Evolutionary conservation across 805 yeast genomes (phyloP), one percentile per base, ranked within the genome.

Genomic region (Teunomyces gatunensis): DNA sequence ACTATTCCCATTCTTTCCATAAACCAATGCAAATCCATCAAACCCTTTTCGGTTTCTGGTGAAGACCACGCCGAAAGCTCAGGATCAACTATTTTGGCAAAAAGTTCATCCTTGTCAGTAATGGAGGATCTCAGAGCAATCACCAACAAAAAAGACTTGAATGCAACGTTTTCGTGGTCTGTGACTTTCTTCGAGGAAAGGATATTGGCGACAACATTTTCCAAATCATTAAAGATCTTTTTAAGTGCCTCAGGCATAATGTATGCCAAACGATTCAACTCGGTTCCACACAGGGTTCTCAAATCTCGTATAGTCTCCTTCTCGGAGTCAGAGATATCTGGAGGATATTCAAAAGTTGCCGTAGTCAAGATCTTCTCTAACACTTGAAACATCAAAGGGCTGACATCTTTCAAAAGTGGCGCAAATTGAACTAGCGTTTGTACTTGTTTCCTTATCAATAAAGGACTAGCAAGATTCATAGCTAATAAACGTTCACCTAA

Each of bases 1-100:
- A 90, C 98, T 47, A 94, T 89, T 2, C 99, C 99, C 44, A 95
- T 78, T 57, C 97, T 79, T 67, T 91, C 98, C 98, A 94, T 92
- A 57, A 94, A 94, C 98, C 98, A 94, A 51, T 89, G 96, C 39
- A 95, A 74, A 60, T 92, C 96, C 59, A 84, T 73, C 25, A 94
- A 71, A 0, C 97, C 97, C 60, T 89, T 89, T 52, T 89, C 90
- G 0, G 97, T 92, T 9, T 81, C 84, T 17, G 90, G 92, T 40
- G 91, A 90, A 0, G 92, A 84, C 99, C 99, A 94, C 0, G 96
- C 91, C 10, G 78, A 69, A 42, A 95, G 72, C 54, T 94, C 97
- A 0, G 97, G 96, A 62, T 94, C 99, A 1, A 95, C 99, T 48
- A 95, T 87, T 39, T 82, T 78, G 17, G 89, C 78, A 65, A 94